Evolutionary conservation across 78 protist genomes (phyloP).

Genomic region (Speleostelium caveatum): DNA sequence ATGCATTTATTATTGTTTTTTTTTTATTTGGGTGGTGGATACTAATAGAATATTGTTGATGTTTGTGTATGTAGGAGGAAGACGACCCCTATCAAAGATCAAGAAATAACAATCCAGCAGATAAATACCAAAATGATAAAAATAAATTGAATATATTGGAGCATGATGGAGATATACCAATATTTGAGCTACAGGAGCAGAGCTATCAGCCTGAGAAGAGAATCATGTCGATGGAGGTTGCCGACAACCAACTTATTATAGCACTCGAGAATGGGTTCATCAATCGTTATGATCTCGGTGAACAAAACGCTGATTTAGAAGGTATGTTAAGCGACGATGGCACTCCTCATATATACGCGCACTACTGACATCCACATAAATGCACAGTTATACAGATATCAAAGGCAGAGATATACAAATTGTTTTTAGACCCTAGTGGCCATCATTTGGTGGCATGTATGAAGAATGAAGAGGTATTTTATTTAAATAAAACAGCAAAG

Average conservation of each 20-base stretch:
- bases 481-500: slow-evolving; percentile 40
- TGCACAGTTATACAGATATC: slow-evolving; percentile 7
- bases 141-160: not conserved
- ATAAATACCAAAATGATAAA: not conserved
- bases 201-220: slow-evolving; percentile 31
- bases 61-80: not conserved
- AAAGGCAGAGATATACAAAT: slow-evolving; percentile 34
- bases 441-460: slow-evolving; percentile 79
- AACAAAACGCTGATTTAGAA: slow-evolving; percentile 20
- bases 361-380: not conserved
- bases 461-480: slow-evolving; percentile 74
- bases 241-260: slow-evolving; percentile 31
- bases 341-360: not conserved
- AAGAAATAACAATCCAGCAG: not conserved
- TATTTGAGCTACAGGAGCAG: slow-evolving; percentile 33
- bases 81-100: not conserved
- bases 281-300: slow-evolving; percentile 39
- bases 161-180: not conserved
- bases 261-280: slow-evolving; percentile 12
- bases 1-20: not conserved
- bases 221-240: slow-evolving; percentile 31
- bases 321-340: not conserved
- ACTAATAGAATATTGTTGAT: not conserved
- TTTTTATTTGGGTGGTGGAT: not conserved
- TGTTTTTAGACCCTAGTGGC: slow-evolving; percentile 88